Conservation (phyloP, 2,329 filamentous ascomycete genomes). For the Pezizomycotina sp. region DNA sequence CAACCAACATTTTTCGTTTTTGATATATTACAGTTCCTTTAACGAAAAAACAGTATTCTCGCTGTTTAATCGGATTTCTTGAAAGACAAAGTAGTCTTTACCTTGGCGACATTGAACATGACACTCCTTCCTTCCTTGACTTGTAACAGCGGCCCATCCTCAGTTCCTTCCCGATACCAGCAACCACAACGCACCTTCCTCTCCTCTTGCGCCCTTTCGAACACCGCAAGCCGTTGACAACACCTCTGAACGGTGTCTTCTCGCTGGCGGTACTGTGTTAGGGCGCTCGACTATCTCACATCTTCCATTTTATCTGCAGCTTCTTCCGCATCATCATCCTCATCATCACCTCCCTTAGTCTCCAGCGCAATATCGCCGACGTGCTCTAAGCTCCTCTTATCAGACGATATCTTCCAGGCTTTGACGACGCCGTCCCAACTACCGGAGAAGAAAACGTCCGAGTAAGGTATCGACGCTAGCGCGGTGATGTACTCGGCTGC, state of each 20-base stretch:
- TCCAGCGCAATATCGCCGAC: conserved; percentile 57
- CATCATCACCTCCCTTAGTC: conserved; percentile 30
- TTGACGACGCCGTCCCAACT: conserved; percentile 87
- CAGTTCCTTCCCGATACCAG: conserved; percentile 74
- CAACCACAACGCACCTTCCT: conserved; percentile 65
- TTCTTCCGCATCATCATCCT: conserved; percentile 17
- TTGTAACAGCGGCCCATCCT: conserved; percentile 69
- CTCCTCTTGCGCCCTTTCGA: conserved; percentile 39
- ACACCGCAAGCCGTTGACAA: conserved; percentile 81
- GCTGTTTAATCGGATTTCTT: no score
- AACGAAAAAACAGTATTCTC: no score
- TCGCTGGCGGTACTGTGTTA: not conserved
- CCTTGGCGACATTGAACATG: no score
- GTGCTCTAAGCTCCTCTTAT: conserved; percentile 61
- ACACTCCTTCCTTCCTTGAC: conserved; percentile 54
- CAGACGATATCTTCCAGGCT: conserved; percentile 68
- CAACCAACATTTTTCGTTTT: no score
- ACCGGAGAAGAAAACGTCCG: conserved; percentile 74
- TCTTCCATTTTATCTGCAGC: conserved; percentile 23
- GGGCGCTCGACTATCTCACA: conserved; percentile 12
- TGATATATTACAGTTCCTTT: no score
- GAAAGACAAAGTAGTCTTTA: no score
- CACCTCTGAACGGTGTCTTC: conserved; percentile 40
- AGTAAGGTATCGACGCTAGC: conserved; percentile 69
- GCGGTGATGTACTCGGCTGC: conserved; percentile 81